Base-by-base conservation (phyloP, 108 stramenopile species). In the Nitzschia sp. region DNA sequence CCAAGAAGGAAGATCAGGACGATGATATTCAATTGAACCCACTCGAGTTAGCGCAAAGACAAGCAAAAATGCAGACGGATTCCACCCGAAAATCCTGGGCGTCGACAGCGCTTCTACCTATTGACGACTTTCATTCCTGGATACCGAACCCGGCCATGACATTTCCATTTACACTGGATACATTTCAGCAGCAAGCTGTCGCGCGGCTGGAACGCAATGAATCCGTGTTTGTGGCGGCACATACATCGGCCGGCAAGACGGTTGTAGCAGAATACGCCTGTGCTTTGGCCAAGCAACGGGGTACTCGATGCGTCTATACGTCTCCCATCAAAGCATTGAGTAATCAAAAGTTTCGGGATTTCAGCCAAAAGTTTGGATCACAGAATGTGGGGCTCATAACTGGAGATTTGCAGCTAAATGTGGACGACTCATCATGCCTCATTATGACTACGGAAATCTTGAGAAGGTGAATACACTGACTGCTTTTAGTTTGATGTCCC, bases 391-490 rank as follows among this genome's bases (percentile, higher is more conserved):
- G 98, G 21, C 74, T 98, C 9, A 97, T 98, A 86, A 98, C 98
- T 28, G 99, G 99, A n/a, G 99, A 99, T 75, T 94, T 98, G 46
- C 96, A 95, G 66, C 96, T 99, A 72, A 97, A 97, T 71, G 96
- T 97, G 6, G 79, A 78, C 63, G 98, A 74, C 49, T 65, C 98
- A 1, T 92, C 94, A 3, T 94, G 91, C 61, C 85, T 99, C 6
- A 96, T 99, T 69, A 93, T 99, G 98, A 98, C 98, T 36, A 99
- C 99, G 15, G 98, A 99, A 75, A 99, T 99, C 77, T 54, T 74
- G 24, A 28, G 72, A 59, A 74, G 64, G 64, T 64, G 49, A 6
- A 42, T 8, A 42, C 38, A 42, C 38, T 42, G 38, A 42, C 38
- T 11, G 11, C 38, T 42, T 42, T n/a, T n/a, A n/a, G n/a, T n/a